Base-by-base conservation (phyloP, 75 land plant species). In the Pseudotsuga menziesii region DNA sequence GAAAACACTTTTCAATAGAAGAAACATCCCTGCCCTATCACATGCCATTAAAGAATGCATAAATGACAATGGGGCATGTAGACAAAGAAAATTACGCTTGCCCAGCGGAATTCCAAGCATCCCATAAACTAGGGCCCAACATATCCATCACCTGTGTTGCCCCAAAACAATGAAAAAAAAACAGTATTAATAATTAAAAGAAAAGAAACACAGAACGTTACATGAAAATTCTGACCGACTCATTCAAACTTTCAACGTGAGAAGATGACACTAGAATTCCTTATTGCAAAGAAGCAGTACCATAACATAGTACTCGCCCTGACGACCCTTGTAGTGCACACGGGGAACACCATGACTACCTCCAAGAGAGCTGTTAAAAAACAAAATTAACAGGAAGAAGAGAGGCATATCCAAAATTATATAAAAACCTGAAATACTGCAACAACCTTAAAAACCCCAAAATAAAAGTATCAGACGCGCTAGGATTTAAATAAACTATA, bases 81-180 rank as follows among this genome's bases (percentile, higher is more conserved):
- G 5, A 69, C 11, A n/a, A 22, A 73, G 60, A 71, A 36, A 85
- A 91, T 85, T 78, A 95, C 98, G 96, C 83, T 83, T 95, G 98
- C 35, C 96, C 96, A 48, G 96, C 81, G 44, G 90, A 75, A 78
- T 93, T 93, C 98, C 98, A 95, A 32, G 85, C 86, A 84, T 95
- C 98, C 98, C 98, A 95, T 57, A 95, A 82, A 79, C 98, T 95
- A 32, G 98, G 96, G 25, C 98, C 98, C 36, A 95, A 76, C 86
- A 93, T 91, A 77, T 95, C 98, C 97, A 94, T 94, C 63, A 94
- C 91, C 97, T 94, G 78, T 20, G 78, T 12, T 64, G 8, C 14
- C 8, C 7, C 35, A 76, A 54, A 78, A 12, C 54, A 73, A 54
- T 58, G 70, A 16, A 60, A 76, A 79, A 22, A 9, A n/a, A n/a